phyloP scores from a whole-genome alignment of 1,284 basidiomycete genomes.

The Sanguinoderma infundibulare region DNA sequence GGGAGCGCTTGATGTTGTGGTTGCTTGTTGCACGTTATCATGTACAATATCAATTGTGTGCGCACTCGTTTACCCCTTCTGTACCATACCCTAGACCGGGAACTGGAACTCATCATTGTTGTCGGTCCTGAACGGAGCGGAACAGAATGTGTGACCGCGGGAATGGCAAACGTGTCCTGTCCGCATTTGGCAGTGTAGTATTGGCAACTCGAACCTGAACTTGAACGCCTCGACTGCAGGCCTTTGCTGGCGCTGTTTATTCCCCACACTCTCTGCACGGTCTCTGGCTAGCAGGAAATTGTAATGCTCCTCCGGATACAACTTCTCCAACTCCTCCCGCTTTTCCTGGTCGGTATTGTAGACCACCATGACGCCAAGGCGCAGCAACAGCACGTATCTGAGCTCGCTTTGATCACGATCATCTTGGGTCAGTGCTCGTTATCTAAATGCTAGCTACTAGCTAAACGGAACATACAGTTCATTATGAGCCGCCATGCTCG shows the following conservation, averaged over 20 bases:
- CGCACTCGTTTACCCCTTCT: no score
- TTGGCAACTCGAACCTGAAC: conserved; percentile 16
- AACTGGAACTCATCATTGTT: no score
- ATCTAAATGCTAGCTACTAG: no score
- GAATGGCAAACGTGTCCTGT: conserved; percentile 23
- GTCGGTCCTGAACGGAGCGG: not conserved
- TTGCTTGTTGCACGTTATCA: no score
- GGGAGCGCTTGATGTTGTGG: no score
- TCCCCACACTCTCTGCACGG: not conserved
- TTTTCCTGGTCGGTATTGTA: conserved; percentile 34
- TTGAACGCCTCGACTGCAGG: conserved; percentile 11
- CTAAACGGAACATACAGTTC: no score
- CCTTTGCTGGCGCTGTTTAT: conserved; percentile 24
- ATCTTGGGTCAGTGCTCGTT: no score
- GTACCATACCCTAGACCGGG: no score
- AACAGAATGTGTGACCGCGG: not conserved
- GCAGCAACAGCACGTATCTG: conserved; percentile 33
- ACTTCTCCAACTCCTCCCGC: conserved; percentile 22
- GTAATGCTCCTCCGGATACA: conserved; percentile 30
- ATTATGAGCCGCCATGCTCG: no score
- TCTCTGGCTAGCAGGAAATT: not conserved
- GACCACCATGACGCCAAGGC: conserved; percentile 37
- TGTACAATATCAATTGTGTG: no score
- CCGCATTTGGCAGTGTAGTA: conserved; percentile 6
- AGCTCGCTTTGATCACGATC: conserved; percentile 48